phyloP scores from a whole-genome alignment of 495 filamentous ascomycete species.

The Lepidopterella palustris region DNA sequence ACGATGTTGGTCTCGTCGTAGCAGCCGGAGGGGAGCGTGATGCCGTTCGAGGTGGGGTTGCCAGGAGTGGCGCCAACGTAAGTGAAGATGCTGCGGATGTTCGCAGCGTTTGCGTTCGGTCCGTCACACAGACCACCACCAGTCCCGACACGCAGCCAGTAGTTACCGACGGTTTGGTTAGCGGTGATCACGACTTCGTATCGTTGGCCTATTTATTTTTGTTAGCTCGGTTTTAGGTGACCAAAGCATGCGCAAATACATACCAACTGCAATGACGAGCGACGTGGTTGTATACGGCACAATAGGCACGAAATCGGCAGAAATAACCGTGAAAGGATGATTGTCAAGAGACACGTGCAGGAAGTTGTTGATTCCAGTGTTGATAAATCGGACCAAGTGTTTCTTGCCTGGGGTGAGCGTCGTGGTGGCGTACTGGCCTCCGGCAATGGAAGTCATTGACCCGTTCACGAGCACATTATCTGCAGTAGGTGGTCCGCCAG shows the following conservation, averaged over 20 bases:
- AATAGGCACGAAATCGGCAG: constrained; percentile 37
- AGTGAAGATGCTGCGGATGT: constrained; percentile 30
- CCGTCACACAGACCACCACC: constrained; percentile 27
- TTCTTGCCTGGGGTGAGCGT: constrained; percentile 33
- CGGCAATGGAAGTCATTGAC: constrained; percentile 27
- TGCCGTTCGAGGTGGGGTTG: constrained; percentile 16
- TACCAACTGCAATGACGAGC: constrained; percentile 32
- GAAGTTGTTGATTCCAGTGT: constrained; percentile 31
- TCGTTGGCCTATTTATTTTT: constrained; percentile 28
- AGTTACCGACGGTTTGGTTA: constrained; percentile 32
- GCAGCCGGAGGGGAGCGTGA: constrained; percentile 25
- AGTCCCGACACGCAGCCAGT: constrained; percentile 35
- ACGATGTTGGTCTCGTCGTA: constrained; percentile 28
- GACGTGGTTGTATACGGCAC: constrained; percentile 30
- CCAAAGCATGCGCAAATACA: neutral
- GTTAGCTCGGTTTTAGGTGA: neutral
- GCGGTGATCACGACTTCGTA: constrained; percentile 40
- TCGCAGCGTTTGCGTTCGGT: constrained; percentile 27
- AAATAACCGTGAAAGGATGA: constrained; percentile 34
- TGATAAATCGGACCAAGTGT: constrained; percentile 37
- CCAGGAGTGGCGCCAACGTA: constrained; percentile 27
- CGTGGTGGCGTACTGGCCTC: constrained; percentile 25
- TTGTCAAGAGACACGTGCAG: constrained; percentile 28
- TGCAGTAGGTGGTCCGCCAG: constrained; percentile 22
- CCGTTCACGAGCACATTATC: constrained; percentile 36